Base-by-base conservation (phyloP, 768 basidiomycete species). In the Sistotremastrum niveocremeum region DNA sequence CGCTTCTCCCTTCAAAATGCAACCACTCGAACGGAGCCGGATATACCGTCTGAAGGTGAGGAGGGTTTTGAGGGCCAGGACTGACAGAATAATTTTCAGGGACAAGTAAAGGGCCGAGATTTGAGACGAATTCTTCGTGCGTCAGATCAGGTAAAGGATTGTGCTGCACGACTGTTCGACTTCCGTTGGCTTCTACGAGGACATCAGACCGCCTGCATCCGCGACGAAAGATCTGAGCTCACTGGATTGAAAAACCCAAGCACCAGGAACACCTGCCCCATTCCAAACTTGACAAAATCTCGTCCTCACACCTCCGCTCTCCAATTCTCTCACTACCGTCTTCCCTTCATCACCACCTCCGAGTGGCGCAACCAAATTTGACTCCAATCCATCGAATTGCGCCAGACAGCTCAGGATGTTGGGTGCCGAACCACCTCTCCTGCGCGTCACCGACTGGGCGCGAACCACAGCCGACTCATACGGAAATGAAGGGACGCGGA, bases 21-120 rank as follows among this genome's bases (percentile, higher is more conserved):
- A 90, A 62, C 84, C 86, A 87, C 52, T 89, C 83, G 45, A 89
- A 83, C 0, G 85, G 87, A 0, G 85, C 83, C 0, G 80, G 79
- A 42, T 75, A 79, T 49, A 73, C 70, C 6, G 70, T 67, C 40
- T n/a, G 45, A 40, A 29, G 47, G 41, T 41, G 61, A 36, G 31
- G 56, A 42, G 12, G 51, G 39, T 8, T 20, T 20, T 51, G 50
- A 42, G 60, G 53, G 41, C 63, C 60, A 39, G 63, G 51, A 50
- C 66, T 62, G 2, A 63, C 65, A n/a, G 62, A 54, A 46, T 80
- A 88, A 57, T 87, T 87, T 59, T 87, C 85, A 7, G 85, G 84
- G 0, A 79, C 82, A 20, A 89, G 73, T 28, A 88, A 59, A n/a
- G 86, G 86, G 0, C 85, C 84, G 1, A 88, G 67, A 40, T 84